phyloP scores from a whole-genome alignment of 2,329 filamentous ascomycete species.

The Didymellaceae sp. region DNA sequence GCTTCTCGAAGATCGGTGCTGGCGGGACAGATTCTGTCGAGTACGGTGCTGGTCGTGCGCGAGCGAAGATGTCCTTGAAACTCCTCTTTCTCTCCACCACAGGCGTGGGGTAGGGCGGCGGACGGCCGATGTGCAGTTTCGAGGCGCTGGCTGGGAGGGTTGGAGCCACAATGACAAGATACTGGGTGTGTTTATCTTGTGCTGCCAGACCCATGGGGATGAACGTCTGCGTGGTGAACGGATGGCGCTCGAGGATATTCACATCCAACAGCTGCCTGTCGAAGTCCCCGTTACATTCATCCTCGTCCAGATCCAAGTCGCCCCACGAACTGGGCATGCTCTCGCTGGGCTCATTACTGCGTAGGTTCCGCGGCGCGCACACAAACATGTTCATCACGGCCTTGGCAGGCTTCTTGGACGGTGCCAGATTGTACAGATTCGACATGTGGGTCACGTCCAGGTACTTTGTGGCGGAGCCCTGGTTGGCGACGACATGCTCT shows the following conservation, averaged over 20 bases:
- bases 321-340: slow-evolving; percentile 46
- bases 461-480: slow-evolving; percentile 88
- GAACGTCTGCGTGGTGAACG: slow-evolving; percentile 94
- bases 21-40: slow-evolving; percentile 57
- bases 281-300: slow-evolving; percentile 31
- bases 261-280: slow-evolving; percentile 65
- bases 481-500: slow-evolving; percentile 71
- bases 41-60: slow-evolving; percentile 53
- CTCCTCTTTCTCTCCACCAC: slow-evolving; percentile 33
- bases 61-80: slow-evolving; percentile 51
- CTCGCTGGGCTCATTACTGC: slow-evolving; percentile 46
- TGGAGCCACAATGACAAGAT: slow-evolving; percentile 89
- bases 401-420: slow-evolving; percentile 62
- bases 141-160: slow-evolving; percentile 62
- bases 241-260: slow-evolving; percentile 83
- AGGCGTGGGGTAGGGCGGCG: slow-evolving; percentile 54
- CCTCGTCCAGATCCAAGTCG: slow-evolving; percentile 43
- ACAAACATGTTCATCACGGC: slow-evolving; percentile 88
- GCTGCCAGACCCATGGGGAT: slow-evolving; percentile 70
- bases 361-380: slow-evolving; percentile 71
- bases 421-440: slow-evolving; percentile 72
- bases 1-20: slow-evolving; percentile 33
- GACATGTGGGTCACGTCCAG: slow-evolving; percentile 75
- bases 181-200: slow-evolving; percentile 59
- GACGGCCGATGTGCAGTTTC: slow-evolving; percentile 32